phyloP scores from a whole-genome alignment of 2,329 filamentous ascomycete genomes.

The Gnomoniopsis sp. region DNA sequence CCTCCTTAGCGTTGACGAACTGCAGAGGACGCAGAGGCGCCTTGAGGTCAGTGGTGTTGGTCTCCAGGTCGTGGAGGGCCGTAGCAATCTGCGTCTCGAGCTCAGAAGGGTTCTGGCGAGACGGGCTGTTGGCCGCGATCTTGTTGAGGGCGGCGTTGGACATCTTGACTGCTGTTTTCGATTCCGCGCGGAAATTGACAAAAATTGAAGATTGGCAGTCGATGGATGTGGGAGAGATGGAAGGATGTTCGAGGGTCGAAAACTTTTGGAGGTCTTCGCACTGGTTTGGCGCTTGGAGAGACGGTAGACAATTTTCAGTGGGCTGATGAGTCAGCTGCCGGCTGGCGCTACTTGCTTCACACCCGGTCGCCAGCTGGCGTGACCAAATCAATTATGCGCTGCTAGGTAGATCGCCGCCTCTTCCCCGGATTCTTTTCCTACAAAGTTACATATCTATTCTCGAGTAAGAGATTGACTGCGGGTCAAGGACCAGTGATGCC shows the following conservation, averaged over 20 bases:
- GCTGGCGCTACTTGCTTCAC: not conserved
- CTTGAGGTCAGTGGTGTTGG: slow-evolving; percentile 98
- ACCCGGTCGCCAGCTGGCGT: slow-evolving; percentile 2
- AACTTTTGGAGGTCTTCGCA: no score
- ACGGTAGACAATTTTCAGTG: slow-evolving; percentile 15
- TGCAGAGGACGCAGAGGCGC: slow-evolving; percentile 93
- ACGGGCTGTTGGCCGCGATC: slow-evolving; percentile 96
- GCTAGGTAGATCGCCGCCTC: no score
- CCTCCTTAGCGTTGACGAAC: slow-evolving; percentile 98
- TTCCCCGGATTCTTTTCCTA: no score
- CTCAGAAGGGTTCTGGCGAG: slow-evolving; percentile 93
- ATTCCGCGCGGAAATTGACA: slow-evolving; percentile 16
- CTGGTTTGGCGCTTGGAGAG: slow-evolving; percentile 2
- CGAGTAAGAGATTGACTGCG: no score
- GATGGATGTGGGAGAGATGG: slow-evolving; percentile 17
- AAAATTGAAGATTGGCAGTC: slow-evolving; percentile 17
- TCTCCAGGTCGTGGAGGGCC: slow-evolving; percentile 98
- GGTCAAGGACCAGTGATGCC: no score
- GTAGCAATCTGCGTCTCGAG: slow-evolving; percentile 95
- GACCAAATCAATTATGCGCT: no score
- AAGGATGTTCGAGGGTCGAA: slow-evolving; percentile 1
- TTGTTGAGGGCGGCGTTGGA: slow-evolving; percentile 81
- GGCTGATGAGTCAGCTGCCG: slow-evolving; percentile 7
- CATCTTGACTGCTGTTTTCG: slow-evolving; percentile 56
- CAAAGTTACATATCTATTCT: no score